phyloP scores from a whole-genome alignment of 352 stramenopile genomes.

The Phytophthora pinifolia region DNA sequence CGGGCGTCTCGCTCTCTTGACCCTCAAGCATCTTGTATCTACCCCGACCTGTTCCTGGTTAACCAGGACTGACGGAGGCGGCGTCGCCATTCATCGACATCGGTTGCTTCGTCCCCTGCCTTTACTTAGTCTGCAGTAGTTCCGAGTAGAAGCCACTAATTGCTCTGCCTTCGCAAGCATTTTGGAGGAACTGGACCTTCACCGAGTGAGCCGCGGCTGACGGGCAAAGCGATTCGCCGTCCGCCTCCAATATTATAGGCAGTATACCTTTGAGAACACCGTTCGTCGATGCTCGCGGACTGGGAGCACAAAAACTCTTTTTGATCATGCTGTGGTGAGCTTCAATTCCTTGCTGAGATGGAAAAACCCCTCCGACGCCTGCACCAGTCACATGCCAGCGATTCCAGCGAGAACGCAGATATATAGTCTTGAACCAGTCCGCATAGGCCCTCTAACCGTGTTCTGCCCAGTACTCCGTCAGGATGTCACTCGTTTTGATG shows the following conservation, averaged over 20 bases:
- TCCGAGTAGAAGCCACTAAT: not conserved
- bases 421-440: slow-evolving; percentile 14
- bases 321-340: slow-evolving; percentile 15
- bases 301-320: slow-evolving; percentile 12
- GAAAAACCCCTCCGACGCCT: not conserved
- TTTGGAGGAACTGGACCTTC: slow-evolving; percentile 11
- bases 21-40: too few species aligned
- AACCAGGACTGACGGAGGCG: slow-evolving; percentile 15
- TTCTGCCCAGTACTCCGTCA: not conserved
- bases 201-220: slow-evolving; percentile 1
- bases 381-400: slow-evolving; percentile 5
- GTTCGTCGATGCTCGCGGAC: slow-evolving; percentile 1
- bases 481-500: not conserved
- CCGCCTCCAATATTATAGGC: slow-evolving; percentile 4
- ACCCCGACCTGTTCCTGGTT: slow-evolving; percentile 1
- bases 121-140: not conserved
- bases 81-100: not conserved
- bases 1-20: too few species aligned
- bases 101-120: too few species aligned
- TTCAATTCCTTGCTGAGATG: slow-evolving; percentile 17
- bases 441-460: slow-evolving; percentile 2
- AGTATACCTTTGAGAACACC: slow-evolving; percentile 12
- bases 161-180: slow-evolving; percentile 6
- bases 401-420: not conserved
- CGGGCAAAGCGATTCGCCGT: slow-evolving; percentile 4